These are phyloP conservation scores for Apophysomyces ossiformis DNA, from an alignment of 371 early-diverging fungal genomes.

Conservation along the genomic window DNA sequence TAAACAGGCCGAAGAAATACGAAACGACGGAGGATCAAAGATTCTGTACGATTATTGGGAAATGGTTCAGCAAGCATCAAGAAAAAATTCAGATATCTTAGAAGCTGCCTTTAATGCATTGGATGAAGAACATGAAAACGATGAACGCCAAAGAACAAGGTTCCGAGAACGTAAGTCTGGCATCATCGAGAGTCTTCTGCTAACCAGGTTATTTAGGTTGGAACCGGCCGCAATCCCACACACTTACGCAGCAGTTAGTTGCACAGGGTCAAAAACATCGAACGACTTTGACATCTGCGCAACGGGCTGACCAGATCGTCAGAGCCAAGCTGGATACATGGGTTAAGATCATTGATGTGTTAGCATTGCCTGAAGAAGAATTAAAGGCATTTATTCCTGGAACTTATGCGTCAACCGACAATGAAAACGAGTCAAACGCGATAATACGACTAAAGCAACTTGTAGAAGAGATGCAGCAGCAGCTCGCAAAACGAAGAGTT, in stretches of 20 bases:
- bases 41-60: conserved; percentile 66
- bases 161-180: conserved; percentile 44
- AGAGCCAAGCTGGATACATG: conserved; percentile 65
- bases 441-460: conserved; percentile 26
- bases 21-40: conserved; percentile 67
- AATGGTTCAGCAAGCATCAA: conserved; percentile 58
- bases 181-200: no score
- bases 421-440: conserved; percentile 12
- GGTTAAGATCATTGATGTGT: conserved; percentile 51
- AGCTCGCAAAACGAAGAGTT: conserved; percentile 30
- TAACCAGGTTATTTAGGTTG: conserved; percentile 37
- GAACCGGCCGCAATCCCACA: conserved; percentile 65
- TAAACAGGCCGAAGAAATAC: conserved; percentile 75
- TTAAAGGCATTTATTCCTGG: conserved; percentile 42
- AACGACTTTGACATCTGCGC: conserved; percentile 68
- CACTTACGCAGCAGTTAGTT: conserved; percentile 65
- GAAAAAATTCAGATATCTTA: conserved; percentile 55
- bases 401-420: conserved; percentile 1
- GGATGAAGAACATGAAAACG: conserved; percentile 76
- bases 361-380: conserved; percentile 38
- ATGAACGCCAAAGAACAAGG: conserved; percentile 59
- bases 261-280: conserved; percentile 68
- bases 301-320: conserved; percentile 70
- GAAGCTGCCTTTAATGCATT: conserved; percentile 72
- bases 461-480: conserved; percentile 40